Conservation (phyloP, 2,329 filamentous ascomycete genomes). For the Botrytis tulipae region DNA sequence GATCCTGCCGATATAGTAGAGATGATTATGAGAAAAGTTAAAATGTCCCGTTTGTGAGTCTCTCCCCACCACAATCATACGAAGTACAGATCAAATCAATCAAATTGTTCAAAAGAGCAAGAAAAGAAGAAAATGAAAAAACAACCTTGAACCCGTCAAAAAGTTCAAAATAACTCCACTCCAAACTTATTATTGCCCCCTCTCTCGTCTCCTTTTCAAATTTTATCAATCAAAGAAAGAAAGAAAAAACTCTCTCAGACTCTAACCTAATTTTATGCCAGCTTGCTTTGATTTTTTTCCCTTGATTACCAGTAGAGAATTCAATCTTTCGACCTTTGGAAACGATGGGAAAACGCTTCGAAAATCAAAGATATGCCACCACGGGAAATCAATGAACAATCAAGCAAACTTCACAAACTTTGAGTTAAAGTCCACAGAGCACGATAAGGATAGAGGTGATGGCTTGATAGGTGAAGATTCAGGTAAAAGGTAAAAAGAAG, state of each 20-base stretch:
- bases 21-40: not conserved
- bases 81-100: not conserved
- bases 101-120: not conserved
- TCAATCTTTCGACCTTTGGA: not conserved
- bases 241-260: not conserved
- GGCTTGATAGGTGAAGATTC: not conserved
- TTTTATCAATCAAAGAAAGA: no score
- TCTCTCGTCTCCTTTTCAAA: conserved; percentile 4
- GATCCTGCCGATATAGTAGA: not conserved
- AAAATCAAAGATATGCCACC: not conserved
- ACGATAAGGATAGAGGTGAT: not conserved
- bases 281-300: not conserved
- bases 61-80: not conserved
- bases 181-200: not conserved
- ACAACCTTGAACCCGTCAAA: conserved; percentile 14
- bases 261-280: not conserved
- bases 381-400: not conserved
- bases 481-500: not conserved
- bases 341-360: not conserved
- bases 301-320: not conserved
- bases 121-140: not conserved
- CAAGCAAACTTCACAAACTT: not conserved
- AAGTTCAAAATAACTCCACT: conserved; percentile 1
- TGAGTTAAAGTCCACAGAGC: not conserved
- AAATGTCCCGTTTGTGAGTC: not conserved